Evolutionary conservation across 257 asterid species (phyloP), one percentile per base, ranked within the genome.

Genomic region (Ajuga chamaepitys): DNA sequence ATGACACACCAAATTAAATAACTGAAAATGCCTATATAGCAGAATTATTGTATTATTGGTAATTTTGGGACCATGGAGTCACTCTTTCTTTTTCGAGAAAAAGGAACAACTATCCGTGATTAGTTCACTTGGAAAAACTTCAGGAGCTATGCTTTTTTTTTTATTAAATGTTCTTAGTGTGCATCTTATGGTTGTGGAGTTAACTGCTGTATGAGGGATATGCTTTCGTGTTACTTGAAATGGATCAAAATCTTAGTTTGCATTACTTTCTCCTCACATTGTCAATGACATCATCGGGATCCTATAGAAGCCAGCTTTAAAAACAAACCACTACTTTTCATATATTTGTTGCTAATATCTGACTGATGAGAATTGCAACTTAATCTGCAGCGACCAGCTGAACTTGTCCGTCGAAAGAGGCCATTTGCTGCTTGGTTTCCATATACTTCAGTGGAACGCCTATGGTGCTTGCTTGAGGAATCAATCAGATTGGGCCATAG

Each of bases 351-450:
- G 53, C 51, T 41, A 68, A 42, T 4, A 35, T 59, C 71, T 68
- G 61, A n/a, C 17, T 45, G 7, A 44, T 38, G 48, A 37, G 8
- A 25, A 72, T 58, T 44, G 60, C 62, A 10, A 58, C 1, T 28
- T 54, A 70, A 65, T 77, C 52, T 77, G 83, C 95, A 91, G 96
- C 81, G 88, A 70, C 96, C 97, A 50, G 78, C 81, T 30, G 96
- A 85, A 63, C 64, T 86, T 28, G 74, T 89, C 65, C 94, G 82
- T 35, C 96, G 97, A 40, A 93, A 93, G 79, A 84, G 66, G 81
- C 78, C 87, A 63, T 77, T 70, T 57, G 86, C 96, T 51, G 88
- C 84, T 72, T 93, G 98, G 97, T 89, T 93, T 69, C 98, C 98
- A 18, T 93, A 89, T 64, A 86, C 97, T 38, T 70, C 80, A 5